A percentile compares a stretch with the other conserved stretches of the same genome.
Evolutionary conservation across 164 flowering plant species (phyloP).

Genomic region (Vitis amurensis): DNA sequence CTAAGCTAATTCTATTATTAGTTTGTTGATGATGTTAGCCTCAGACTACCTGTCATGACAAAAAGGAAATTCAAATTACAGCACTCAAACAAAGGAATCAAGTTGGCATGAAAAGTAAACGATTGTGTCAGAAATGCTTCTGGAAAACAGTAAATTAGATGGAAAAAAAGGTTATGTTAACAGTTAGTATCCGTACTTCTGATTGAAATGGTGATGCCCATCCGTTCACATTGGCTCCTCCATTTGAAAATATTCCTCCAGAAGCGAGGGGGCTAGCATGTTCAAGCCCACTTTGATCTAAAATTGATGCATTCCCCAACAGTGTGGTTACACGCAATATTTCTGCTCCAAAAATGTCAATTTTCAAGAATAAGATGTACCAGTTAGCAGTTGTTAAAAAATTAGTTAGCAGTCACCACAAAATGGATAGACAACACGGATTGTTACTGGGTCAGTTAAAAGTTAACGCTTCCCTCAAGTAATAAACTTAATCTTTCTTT

Average conservation of each 20-base stretch:
- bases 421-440: constrained; percentile 45
- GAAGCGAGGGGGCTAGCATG: constrained; percentile 94
- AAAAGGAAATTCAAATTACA: constrained; percentile 25
- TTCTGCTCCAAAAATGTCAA: constrained; percentile 99
- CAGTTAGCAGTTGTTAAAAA: constrained; percentile 76
- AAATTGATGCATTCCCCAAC: constrained; percentile 99
- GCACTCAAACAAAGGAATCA: constrained; percentile 32
- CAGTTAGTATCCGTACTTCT: constrained; percentile 99
- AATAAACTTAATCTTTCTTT: constrained; percentile 16
- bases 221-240: constrained; percentile 91
- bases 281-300: constrained; percentile 99
- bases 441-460: constrained; percentile 37
- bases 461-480: constrained; percentile 16
- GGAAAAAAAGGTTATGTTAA: constrained; percentile 80
- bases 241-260: constrained; percentile 94
- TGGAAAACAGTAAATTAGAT: constrained; percentile 61
- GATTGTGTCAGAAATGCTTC: constrained; percentile 53
- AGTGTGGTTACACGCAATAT: constrained; percentile 99
- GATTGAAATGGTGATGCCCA: constrained; percentile 95
- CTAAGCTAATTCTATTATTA: constrained; percentile 19
- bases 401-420: constrained; percentile 65
- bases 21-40: constrained; percentile 45
- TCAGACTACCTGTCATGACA: constrained; percentile 41
- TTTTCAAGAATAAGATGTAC: constrained; percentile 87
- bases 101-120: constrained; percentile 53